Evolutionary conservation across 2,329 filamentous ascomycete genomes (phyloP).

Genomic region (Plectosphaerella cucumerina): DNA sequence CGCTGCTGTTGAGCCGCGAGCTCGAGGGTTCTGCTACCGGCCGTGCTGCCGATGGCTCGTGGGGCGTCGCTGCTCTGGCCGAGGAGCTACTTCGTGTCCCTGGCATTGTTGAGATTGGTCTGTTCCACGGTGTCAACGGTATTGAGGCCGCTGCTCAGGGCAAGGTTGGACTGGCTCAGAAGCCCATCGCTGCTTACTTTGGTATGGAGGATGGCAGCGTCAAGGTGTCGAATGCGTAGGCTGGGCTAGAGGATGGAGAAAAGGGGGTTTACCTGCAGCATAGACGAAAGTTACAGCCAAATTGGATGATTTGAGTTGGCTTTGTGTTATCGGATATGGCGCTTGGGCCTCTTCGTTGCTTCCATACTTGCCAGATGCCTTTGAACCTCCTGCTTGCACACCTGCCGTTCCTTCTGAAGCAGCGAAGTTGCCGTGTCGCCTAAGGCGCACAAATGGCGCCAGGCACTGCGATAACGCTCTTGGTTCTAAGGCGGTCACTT

Average conservation of each 20-base stretch:
- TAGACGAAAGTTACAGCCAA: no score
- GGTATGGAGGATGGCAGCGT: conserved; percentile 77
- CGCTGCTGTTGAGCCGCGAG: conserved; percentile 62
- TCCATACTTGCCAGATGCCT: no score
- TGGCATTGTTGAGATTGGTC: conserved; percentile 85
- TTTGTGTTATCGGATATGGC: no score
- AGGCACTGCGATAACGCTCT: no score
- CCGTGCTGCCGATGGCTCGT: conserved; percentile 52
- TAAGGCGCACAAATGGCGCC: no score
- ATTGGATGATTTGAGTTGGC: no score
- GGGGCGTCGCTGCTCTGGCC: conserved; percentile 76
- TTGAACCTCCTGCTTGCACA: no score
- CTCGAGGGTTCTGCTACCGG: conserved; percentile 41
- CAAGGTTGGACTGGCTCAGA: conserved; percentile 70
- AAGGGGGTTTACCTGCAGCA: no score
- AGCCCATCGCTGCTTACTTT: conserved; percentile 92
- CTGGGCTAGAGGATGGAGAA: neutral
- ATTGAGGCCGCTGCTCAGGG: conserved; percentile 51
- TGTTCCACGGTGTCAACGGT: conserved; percentile 83
- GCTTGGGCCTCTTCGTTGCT: no score
- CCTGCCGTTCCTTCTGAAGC: no score
- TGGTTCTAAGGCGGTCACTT: no score
- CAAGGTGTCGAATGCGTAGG: conserved; percentile 32
- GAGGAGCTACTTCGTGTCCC: conserved; percentile 73
- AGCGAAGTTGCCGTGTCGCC: no score